Base-by-base conservation (phyloP, 202 grass and related monocot species). In the Musa balbisiana region DNA sequence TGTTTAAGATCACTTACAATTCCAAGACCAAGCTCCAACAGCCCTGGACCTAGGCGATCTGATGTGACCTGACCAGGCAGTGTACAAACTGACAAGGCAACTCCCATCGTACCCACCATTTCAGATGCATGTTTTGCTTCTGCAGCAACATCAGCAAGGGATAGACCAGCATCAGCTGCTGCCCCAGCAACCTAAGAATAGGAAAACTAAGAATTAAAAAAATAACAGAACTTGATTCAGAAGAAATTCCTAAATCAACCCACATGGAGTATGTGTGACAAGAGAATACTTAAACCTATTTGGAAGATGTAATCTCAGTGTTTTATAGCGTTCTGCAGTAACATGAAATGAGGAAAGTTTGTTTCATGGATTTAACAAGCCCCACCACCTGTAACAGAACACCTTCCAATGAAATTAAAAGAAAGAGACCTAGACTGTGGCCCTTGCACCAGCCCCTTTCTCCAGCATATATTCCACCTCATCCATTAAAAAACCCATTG, bases 11-110 rank as follows among this genome's bases (percentile, higher is more conserved):
- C 78, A 85, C 96, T 87, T 92, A 99, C 96, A 74, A 99, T 95
- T 90, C 96, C 96, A 85, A 99, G 96, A 71, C 96, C 96, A 83
- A 99, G 89, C 88, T 99, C 96, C 86, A 99, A 95, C 82, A 90
- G 73, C 29, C 80, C 85, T 80, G 91, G 84, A 80, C 91, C 95
- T 82, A 99, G 82, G 80, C 95, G 89, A 71, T 99, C 95, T 74
- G 95, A 99, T 64, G 95, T 84, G 73, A 92, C 89, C 78, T 92
- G 91, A 55, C 95, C 95, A 92, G 95, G 95, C 68, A 99, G 85
- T 67, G 95, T 95, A 83, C 95, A 99, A 71, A 99, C 89, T 83
- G 95, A 99, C 64, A 99, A 83, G 73, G 96, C 96, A 87, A 99
- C 80, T 87, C 96, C 96, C 91, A 99, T 90, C 73, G 96, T 99